A percentile compares a stretch with the other conserved stretches of the same genome.
These are phyloP conservation scores for Tetraselmis chui DNA, from an alignment of 139 green algal genomes.

Conservation along the genomic window DNA sequence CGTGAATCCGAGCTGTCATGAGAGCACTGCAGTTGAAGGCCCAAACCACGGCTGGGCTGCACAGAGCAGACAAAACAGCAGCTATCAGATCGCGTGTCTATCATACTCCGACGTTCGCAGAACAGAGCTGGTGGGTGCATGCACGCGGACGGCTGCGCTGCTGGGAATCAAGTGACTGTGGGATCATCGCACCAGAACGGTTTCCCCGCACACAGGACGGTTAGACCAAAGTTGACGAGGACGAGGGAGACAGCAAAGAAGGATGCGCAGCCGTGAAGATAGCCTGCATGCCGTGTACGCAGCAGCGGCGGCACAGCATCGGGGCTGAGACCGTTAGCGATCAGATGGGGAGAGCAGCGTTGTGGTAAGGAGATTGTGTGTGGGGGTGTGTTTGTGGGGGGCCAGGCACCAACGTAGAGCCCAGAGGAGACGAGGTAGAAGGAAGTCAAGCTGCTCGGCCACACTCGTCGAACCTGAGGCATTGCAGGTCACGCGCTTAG, in stretches of 20 bases:
- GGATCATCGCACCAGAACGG: not conserved
- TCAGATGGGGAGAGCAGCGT: not conserved
- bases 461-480: not conserved
- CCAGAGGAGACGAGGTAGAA: not conserved
- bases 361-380: not conserved
- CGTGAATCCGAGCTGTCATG: slow-evolving; percentile 30
- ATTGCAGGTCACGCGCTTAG: too few species aligned
- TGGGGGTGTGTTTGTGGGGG: not conserved
- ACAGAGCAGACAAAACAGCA: not conserved
- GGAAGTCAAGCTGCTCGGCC: not conserved
- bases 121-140: not conserved
- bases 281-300: not conserved
- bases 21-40: slow-evolving; percentile 33
- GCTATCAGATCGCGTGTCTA: not conserved
- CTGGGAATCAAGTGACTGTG: too few species aligned
- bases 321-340: too few species aligned
- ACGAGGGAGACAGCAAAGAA: not conserved
- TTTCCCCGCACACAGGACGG: not conserved
- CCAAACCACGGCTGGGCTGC: slow-evolving; percentile 50
- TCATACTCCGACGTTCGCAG: not conserved
- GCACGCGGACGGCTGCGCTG: too few species aligned
- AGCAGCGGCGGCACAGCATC: too few species aligned
- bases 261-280: not conserved
- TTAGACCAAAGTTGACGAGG: not conserved
- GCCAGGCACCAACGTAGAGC: not conserved